These are phyloP conservation scores for Spergularia marina DNA, from an alignment of 148 eudicot species.

Conservation along the genomic window DNA sequence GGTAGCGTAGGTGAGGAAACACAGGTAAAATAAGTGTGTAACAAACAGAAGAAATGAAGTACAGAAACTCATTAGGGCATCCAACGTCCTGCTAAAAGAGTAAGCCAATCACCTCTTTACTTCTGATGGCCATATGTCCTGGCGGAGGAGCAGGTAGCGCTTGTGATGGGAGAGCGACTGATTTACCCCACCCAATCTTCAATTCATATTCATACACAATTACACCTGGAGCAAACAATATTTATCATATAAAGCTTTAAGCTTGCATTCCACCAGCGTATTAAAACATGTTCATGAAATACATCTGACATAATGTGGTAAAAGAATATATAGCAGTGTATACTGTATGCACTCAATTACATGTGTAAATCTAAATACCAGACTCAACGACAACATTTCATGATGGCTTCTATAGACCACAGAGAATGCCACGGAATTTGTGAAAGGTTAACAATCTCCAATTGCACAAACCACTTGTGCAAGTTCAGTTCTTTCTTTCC, in stretches of 20 bases:
- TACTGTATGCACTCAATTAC: neutral
- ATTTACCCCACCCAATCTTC: conserved; percentile 99
- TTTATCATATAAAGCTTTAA: conserved; percentile 7
- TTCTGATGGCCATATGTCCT: conserved; percentile 99
- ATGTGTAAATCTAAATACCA: too few species aligned
- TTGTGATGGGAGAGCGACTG: conserved; percentile 97
- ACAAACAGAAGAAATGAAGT: neutral
- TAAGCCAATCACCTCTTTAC: conserved; percentile 74
- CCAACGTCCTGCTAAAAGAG: neutral
- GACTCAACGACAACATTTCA: too few species aligned
- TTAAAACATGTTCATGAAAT: neutral
- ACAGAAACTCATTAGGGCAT: conserved; percentile 3
- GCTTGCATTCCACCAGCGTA: neutral
- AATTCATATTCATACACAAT: conserved; percentile 89
- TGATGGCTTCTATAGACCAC: too few species aligned
- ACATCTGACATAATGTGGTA: neutral
- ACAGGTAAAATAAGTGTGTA: neutral
- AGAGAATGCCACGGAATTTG: too few species aligned
- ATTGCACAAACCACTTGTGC: too few species aligned
- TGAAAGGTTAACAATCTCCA: too few species aligned
- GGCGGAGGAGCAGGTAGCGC: conserved; percentile 99
- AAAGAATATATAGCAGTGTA: neutral
- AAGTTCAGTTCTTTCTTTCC: too few species aligned
- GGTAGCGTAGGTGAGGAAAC: conserved; percentile 4
- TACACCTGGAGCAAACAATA: conserved; percentile 58